Evolutionary conservation across 495 filamentous ascomycete species (phyloP), one percentile per base, ranked within the genome.

Genomic region (Neurospora tetraspora): DNA sequence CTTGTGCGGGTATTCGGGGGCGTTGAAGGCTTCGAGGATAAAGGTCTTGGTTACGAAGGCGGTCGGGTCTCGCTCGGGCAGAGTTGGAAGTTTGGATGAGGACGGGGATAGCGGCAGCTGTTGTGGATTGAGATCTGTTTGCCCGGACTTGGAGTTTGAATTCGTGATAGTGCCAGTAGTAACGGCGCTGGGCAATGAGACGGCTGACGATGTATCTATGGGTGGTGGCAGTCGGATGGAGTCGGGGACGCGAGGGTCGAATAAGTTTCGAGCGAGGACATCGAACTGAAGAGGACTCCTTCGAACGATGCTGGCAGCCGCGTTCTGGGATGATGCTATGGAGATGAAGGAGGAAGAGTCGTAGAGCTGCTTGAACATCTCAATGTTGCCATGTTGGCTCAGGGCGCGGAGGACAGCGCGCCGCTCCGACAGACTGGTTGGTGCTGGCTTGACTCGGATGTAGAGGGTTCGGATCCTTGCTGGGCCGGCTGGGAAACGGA

Each of bases 381-480:
- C 87, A 10, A 98, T 87, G 69, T 93, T 88, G 70, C 93, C 93
- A 80, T 91, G 92, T 77, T 86, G 86, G 79, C 93, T 89, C 34
- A 98, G 82, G 31, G 91, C 86, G 42, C 86, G 84, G 34, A 96
- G 84, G 39, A 98, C 83, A 38, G 90, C 86, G 69, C 90, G 89
- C 65, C 91, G 91, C 77, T 97, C 92, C 31, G 83, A 77, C n/a
- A 97, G 83, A 74, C 80, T 89, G 14, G 81, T 80, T 0, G 93
- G 89, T 0, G 86, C 81, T 0, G 93, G 93, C 23, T 81, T 75
- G 65, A 93, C 88, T 70, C 85, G 88, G 43, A 97, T 78, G 77
- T 89, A 89, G 14, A 96, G 81, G 1, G 81, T 84, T 73, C 75
- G 80, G 11, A 38, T 20, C 72, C 34, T 65, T 61, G 53, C 53